phyloP scores from a whole-genome alignment of 208 protist species.

The Trypanosoma brucei region DNA sequence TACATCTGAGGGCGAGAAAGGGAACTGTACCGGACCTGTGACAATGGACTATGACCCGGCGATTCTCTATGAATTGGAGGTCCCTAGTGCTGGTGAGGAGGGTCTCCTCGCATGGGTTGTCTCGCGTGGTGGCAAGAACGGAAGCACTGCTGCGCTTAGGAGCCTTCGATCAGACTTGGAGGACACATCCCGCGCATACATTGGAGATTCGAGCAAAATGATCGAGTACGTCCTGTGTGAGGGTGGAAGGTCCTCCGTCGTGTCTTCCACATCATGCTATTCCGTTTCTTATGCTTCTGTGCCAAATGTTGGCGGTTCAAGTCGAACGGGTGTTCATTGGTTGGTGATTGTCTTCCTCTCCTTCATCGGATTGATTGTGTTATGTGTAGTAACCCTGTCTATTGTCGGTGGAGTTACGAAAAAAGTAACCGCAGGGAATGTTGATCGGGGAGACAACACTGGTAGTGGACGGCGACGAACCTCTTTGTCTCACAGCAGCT shows the following conservation, averaged over 20 bases:
- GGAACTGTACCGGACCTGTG: slow-evolving; percentile 1
- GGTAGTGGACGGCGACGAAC: too few species aligned
- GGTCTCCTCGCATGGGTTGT: slow-evolving; percentile 7
- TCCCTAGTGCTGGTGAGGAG: not conserved
- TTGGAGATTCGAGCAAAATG: not conserved
- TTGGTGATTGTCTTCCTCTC: too few species aligned
- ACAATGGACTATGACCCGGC: slow-evolving; percentile 11
- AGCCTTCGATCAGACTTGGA: not conserved
- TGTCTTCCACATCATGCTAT: not conserved
- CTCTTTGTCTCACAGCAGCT: too few species aligned
- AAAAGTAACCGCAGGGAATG: too few species aligned
- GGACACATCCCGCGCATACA: not conserved
- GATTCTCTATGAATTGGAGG: not conserved
- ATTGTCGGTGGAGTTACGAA: too few species aligned
- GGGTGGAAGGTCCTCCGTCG: not conserved
- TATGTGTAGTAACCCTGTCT: too few species aligned
- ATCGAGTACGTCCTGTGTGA: not conserved
- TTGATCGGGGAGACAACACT: too few species aligned
- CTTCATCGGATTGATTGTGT: too few species aligned
- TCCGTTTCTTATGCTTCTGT: not conserved
- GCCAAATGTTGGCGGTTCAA: too few species aligned
- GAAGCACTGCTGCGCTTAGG: too few species aligned
- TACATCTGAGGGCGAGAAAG: too few species aligned
- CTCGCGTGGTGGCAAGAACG: not conserved
- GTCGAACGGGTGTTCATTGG: too few species aligned